phyloP scores from a whole-genome alignment of 1,139 yeast genomes.

The Scheffersomyces lignicola region DNA sequence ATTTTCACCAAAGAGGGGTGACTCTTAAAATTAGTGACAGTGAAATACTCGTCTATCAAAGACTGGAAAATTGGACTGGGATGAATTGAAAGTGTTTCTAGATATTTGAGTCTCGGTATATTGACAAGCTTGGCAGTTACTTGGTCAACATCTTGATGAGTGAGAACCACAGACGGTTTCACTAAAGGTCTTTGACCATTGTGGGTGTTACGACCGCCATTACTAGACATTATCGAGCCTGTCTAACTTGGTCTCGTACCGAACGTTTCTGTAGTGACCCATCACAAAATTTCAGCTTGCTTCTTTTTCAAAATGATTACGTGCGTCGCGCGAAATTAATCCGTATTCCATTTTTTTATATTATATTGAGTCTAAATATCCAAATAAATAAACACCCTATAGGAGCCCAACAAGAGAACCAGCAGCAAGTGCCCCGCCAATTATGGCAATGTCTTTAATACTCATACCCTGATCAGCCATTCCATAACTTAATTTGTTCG shows the following conservation, averaged over 20 bases:
- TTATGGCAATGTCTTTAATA: not conserved
- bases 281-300: too few relatives aligned
- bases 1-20: not conserved
- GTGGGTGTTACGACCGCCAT: too few relatives aligned
- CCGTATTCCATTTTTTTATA: too few relatives aligned
- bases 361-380: too few relatives aligned
- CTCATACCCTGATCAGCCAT: not conserved
- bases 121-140: not conserved
- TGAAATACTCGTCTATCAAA: slow-evolving; percentile 1
- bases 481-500: slow-evolving; percentile 4
- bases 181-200: too few relatives aligned
- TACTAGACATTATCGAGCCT: too few relatives aligned
- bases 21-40: not conserved
- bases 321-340: too few relatives aligned
- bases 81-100: slow-evolving; percentile 1
- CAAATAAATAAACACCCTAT: too few relatives aligned
- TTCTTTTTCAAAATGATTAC: too few relatives aligned
- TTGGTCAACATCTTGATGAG: not conserved
- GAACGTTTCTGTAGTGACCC: too few relatives aligned
- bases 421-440: slow-evolving; percentile 1
- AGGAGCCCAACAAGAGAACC: slow-evolving; percentile 1
- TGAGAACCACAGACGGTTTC: too few relatives aligned
- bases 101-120: not conserved
- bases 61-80: not conserved
- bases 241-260: too few relatives aligned